These are phyloP conservation scores for Arthrobotrys sinensis DNA, from an alignment of 2,329 filamentous ascomycete genomes.

Conservation along the genomic window DNA sequence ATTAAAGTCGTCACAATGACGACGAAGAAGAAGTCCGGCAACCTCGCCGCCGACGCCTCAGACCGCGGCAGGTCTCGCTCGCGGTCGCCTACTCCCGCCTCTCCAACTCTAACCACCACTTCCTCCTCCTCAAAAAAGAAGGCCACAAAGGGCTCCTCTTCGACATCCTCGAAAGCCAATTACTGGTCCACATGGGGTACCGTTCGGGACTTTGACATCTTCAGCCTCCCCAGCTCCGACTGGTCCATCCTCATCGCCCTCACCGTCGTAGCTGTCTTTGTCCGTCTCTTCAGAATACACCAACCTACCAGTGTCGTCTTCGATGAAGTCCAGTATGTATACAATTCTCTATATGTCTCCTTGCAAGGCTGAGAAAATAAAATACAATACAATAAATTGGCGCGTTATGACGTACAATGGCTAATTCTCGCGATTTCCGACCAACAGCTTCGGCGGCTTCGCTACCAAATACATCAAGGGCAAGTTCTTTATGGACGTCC, in stretches of 20 bases:
- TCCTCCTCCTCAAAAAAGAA: slow-evolving; percentile 37
- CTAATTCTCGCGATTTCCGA: slow-evolving; percentile 35
- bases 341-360: slow-evolving; percentile 15
- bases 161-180: slow-evolving; percentile 21
- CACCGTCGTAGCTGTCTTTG: slow-evolving; percentile 81
- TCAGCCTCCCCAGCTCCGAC: slow-evolving; percentile 85
- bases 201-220: slow-evolving; percentile 91
- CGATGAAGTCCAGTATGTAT: slow-evolving; percentile 95
- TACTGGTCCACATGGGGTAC: slow-evolving; percentile 65
- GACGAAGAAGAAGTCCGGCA: slow-evolving; percentile 65
- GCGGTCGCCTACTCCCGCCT: slow-evolving; percentile 41
- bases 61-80: slow-evolving; percentile 56
- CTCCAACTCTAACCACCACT: slow-evolving; percentile 1
- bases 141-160: slow-evolving; percentile 11
- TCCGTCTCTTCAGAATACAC: slow-evolving; percentile 95
- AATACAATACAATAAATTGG: slow-evolving; percentile 28
- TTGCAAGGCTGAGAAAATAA: not conserved
- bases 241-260: slow-evolving; percentile 82
- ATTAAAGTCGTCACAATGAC: slow-evolving; percentile 48
- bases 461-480: slow-evolving; percentile 99
- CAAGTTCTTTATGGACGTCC: slow-evolving; percentile 99
- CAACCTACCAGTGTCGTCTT: slow-evolving; percentile 97
- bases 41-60: slow-evolving; percentile 72
- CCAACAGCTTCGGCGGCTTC: slow-evolving; percentile 90
- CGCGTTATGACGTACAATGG: slow-evolving; percentile 21